A percentile compares a stretch with the other conserved stretches of the same genome.
These are phyloP conservation scores for Hanseniaspora vineae DNA, from an alignment of 805 yeast species.

Conservation along the genomic window DNA sequence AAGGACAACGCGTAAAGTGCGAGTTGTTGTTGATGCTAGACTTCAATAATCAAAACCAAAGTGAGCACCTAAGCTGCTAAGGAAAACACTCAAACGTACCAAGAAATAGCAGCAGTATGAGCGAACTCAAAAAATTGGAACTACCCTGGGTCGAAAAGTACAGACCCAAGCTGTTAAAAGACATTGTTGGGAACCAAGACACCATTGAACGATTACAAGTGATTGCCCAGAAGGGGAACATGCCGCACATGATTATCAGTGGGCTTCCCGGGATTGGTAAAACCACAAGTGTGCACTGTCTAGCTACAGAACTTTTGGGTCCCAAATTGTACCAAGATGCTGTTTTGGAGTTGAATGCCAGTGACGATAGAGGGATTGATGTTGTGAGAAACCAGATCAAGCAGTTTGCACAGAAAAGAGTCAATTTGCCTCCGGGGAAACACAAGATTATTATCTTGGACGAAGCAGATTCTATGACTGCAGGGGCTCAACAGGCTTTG, in stretches of 20 bases:
- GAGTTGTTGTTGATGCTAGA: no score
- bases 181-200: slow-evolving; percentile 88
- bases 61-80: no score
- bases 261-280: slow-evolving; percentile 97
- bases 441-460: slow-evolving; percentile 89
- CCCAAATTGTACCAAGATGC: slow-evolving; percentile 55
- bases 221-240: slow-evolving; percentile 85
- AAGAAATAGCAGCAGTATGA: not conserved
- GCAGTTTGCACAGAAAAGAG: slow-evolving; percentile 91
- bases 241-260: slow-evolving; percentile 94
- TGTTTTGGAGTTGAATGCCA: slow-evolving; percentile 85
- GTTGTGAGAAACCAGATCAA: slow-evolving; percentile 90
- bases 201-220: slow-evolving; percentile 73
- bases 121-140: slow-evolving; percentile 11
- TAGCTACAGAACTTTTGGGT: slow-evolving; percentile 76
- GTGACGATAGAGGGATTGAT: slow-evolving; percentile 96
- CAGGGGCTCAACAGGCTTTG: slow-evolving; percentile 91
- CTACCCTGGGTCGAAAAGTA: slow-evolving; percentile 84
- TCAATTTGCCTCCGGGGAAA: slow-evolving; percentile 72
- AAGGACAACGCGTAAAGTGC: no score
- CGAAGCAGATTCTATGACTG: slow-evolving; percentile 95
- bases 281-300: slow-evolving; percentile 84
- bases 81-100: not conserved
- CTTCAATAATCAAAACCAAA: no score
- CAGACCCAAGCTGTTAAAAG: slow-evolving; percentile 66